Evolutionary conservation across 2,329 filamentous ascomycete species (phyloP).

Genomic region (Teratosphaeria viscida): DNA sequence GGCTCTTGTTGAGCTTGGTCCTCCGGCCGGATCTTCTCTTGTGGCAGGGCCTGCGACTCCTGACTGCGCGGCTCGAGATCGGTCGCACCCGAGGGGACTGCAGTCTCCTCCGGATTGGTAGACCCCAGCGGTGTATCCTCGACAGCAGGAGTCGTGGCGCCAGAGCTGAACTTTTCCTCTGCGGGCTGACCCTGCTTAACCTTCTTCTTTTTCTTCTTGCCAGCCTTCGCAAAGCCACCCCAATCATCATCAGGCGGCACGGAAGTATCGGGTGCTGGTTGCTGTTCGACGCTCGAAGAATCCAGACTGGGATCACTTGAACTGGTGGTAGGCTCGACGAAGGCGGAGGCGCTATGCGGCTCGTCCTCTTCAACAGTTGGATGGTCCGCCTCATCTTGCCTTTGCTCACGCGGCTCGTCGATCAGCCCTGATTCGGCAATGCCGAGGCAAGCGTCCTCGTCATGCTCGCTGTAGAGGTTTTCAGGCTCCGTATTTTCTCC

Average conservation of each 20-base stretch:
- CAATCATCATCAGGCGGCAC: not conserved
- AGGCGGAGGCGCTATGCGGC: not conserved
- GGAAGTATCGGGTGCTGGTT: not conserved
- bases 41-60: not conserved
- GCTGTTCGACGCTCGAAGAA: not conserved
- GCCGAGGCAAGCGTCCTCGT: not conserved
- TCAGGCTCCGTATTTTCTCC: not conserved
- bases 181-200: not conserved
- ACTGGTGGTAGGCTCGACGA: not conserved
- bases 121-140: not conserved
- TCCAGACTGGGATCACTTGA: not conserved
- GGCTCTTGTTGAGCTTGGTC: not conserved
- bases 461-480: not conserved
- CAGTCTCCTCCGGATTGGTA: not conserved
- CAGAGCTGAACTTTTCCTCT: not conserved
- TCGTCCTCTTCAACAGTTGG: not conserved
- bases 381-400: not conserved
- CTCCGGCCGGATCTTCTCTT: not conserved
- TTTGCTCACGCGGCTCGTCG: not conserved
- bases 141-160: not conserved
- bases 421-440: not conserved
- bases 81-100: not conserved
- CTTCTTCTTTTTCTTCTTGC: conserved; percentile 1
- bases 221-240: not conserved
- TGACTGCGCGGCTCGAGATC: not conserved